Conservation (phyloP, 129 eudicot species). For the Kitagawia praeruptora region DNA sequence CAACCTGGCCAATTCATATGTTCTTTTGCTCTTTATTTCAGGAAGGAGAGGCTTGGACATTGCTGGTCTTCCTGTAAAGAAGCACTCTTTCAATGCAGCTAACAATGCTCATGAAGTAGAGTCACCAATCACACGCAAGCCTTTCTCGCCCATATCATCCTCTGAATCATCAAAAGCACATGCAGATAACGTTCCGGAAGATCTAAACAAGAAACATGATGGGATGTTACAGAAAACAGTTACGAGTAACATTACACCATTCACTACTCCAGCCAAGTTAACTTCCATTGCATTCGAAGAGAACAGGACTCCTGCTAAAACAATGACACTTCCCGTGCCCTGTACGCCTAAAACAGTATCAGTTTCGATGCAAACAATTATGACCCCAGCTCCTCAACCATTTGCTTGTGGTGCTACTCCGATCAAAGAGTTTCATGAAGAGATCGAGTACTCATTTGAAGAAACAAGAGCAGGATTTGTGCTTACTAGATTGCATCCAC, state of each 20-base stretch:
- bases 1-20: background rate
- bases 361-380: slow-evolving; percentile 61
- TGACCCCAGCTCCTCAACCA: slow-evolving; percentile 42
- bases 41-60: slow-evolving; percentile 71
- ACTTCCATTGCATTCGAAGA: slow-evolving; percentile 38
- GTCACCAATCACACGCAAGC: slow-evolving; percentile 44
- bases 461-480: slow-evolving; percentile 76
- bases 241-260: slow-evolving; percentile 32
- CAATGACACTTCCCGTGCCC: slow-evolving; percentile 35
- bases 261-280: slow-evolving; percentile 56
- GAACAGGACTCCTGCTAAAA: slow-evolving; percentile 53
- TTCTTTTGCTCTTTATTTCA: slow-evolving; percentile 17
- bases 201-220: slow-evolving; percentile 38
- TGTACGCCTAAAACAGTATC: slow-evolving; percentile 63
- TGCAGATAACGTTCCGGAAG: slow-evolving; percentile 34
- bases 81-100: slow-evolving; percentile 31
- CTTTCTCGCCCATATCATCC: slow-evolving; percentile 76
- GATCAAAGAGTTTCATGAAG: slow-evolving; percentile 36
- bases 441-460: slow-evolving; percentile 84
- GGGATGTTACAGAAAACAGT: slow-evolving; percentile 40
- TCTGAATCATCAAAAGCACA: slow-evolving; percentile 63
- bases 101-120: slow-evolving; percentile 31
- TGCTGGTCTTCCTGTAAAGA: slow-evolving; percentile 51
- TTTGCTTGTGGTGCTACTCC: slow-evolving; percentile 7
- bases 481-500: slow-evolving; percentile 38